Evolutionary conservation across 257 asterid genomes (phyloP), one percentile per base, ranked within the genome.

Genomic region (Solanum sitiens): DNA sequence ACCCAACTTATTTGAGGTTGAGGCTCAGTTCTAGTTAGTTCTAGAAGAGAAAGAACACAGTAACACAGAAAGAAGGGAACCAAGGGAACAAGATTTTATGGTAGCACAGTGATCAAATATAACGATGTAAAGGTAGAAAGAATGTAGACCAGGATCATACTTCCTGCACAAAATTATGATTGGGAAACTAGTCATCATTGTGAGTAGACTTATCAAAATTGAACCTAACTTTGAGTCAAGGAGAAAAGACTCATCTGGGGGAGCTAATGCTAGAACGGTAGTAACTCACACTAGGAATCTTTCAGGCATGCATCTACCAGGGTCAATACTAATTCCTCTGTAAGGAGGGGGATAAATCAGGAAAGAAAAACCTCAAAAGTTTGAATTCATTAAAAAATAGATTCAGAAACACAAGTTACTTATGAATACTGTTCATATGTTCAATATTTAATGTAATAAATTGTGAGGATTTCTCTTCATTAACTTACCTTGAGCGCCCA

Each of bases 401-500:
- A 18, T 21, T 5, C 47, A 30, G 30, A 44, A 80, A 27, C 30
- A 80, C 44, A 30, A 18, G 18, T 80, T 27, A 8, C 42, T 8
- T 47, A 47, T 18, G 47, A 80, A 27, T 47, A 80, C 44, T n/a
- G 35, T 30, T 47, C 68, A 47, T 30, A 7, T 27, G 14, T 45
- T 45, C 67, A 27, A 8, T 27, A 45, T 16, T 45, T 27, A 79
- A 27, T 79, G 30, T 27, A 47, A 47, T 30, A 30, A 47, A 80
- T 50, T 80, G 10, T 16, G 68, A 47, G 30, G 85, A 30, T 47
- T 30, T 30, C 35, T 9, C 18, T 80, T 32, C 40, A 16, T 61
- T 4, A 83, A 14, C 25, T 7, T 95, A 97, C 99, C 99, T 95
- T 95, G 80, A 95, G 95, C 65, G 98, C 94, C 98, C 94, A 93